A percentile compares a stretch with the other conserved stretches of the same genome.
These are phyloP conservation scores for Paraglomus brasilianum DNA, from an alignment of 192 early-diverging fungal genomes.

Conservation along the genomic window DNA sequence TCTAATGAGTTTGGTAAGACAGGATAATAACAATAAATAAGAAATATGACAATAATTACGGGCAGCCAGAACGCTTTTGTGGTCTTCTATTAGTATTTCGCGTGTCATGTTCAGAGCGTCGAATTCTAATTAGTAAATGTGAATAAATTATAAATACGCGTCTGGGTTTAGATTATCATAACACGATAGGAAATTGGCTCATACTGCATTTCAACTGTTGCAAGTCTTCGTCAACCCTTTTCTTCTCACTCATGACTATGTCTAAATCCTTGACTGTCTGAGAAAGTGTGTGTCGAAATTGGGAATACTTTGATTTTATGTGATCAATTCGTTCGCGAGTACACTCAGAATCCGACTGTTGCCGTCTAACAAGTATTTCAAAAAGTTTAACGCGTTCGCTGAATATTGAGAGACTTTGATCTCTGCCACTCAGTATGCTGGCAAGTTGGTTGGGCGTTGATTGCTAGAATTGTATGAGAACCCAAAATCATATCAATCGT, in stretches of 20 bases:
- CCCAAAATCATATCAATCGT: too few relatives aligned
- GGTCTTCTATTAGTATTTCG: background rate
- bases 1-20: background rate
- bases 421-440: too few relatives aligned
- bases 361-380: constrained; percentile 12
- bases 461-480: too few relatives aligned
- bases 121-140: background rate
- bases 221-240: constrained; percentile 12
- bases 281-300: constrained; percentile 7
- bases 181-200: background rate
- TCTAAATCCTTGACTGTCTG: constrained; percentile 12
- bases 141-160: background rate
- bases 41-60: too few relatives aligned
- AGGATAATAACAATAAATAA: background rate
- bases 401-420: background rate
- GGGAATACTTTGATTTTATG: constrained; percentile 21
- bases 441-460: too few relatives aligned
- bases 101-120: background rate
- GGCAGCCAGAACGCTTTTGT: background rate
- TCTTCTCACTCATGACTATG: constrained; percentile 3
- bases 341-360: background rate
- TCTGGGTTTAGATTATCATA: background rate
- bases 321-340: constrained; percentile 12
- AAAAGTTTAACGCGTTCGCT: constrained; percentile 14
- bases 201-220: constrained; percentile 9